Evolutionary conservation across 2,329 filamentous ascomycete species (phyloP), one percentile per base, ranked within the genome.

Genomic region (Fusarium sp.): DNA sequence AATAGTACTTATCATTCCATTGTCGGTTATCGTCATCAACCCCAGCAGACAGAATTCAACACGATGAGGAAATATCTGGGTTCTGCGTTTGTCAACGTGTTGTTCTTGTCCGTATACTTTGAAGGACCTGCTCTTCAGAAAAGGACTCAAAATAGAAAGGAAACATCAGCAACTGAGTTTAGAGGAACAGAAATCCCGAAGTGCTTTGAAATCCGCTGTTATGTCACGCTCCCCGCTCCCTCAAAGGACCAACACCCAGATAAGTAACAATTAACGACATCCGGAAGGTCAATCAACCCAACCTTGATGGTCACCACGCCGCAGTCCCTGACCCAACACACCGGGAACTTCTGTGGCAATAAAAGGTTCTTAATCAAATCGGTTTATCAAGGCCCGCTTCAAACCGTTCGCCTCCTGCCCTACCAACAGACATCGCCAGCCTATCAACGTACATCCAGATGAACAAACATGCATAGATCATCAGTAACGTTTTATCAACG

Each of bases 331-430:
- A 51, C 25, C 60, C 43, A 50, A 25, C 25, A 38, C 7, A 43
- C 24, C 24, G 50, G 50, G 52, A 50, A 46, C 62, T 65, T 65
- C 32, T 65, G 60, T 51, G 45, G 14, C 62, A 29, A 59, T 3
- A 52, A 8, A 14, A 42, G 38, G 32, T 10, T 8, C 9, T 9
- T 9, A 22, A 65, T 65, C 60, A 65, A 10, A 65, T 49, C 60
- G 32, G 52, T 65, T 65, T 59, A 47, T 38, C 42, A 49, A 64
- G 50, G 50, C 44, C 34, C 24, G 34, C 27, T n/a, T 34, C 43
- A 22, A 24, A 30, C 16, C 47, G 38, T 32, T 52, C 20, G 14
- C 30, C 22, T 38, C 6, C 34, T n/a, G 34, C 34, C 34, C 34
- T 38, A 38, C 9, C 34, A 38, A n/a, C 9, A 38, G 9, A 38